Evolutionary conservation across 73 alveolate genomes (phyloP).

Genomic region (Paramecium bursaria): DNA sequence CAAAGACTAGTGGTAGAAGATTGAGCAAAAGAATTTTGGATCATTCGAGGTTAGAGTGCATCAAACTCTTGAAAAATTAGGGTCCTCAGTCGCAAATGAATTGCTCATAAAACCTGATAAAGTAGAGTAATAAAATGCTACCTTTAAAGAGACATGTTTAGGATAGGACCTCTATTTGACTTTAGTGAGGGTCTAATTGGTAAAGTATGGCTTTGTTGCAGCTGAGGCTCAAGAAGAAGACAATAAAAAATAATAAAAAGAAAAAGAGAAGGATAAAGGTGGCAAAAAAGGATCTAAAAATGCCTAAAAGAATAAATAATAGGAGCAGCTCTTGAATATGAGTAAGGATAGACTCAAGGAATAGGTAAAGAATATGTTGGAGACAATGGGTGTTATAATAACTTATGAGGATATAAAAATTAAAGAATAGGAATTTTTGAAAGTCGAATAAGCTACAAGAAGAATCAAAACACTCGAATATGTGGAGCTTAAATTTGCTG

Average conservation of each 20-base stretch:
- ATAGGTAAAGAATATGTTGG: conserved; percentile 10
- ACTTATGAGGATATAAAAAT: conserved; percentile 20
- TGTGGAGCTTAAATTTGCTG: conserved; percentile 44
- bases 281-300: conserved; percentile 43
- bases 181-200: conserved; percentile 29
- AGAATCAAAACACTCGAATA: conserved; percentile 30
- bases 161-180: conserved; percentile 9
- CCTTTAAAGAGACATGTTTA: conserved; percentile 42
- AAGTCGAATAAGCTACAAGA: conserved; percentile 48
- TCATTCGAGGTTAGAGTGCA: conserved; percentile 48
- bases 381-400: conserved; percentile 33
- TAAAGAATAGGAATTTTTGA: conserved; percentile 40
- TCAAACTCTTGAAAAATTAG: neutral
- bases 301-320: conserved; percentile 42
- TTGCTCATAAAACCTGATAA: neutral
- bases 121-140: neutral
- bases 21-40: conserved; percentile 1
- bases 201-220: conserved; percentile 22
- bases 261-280: conserved; percentile 21
- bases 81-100: neutral
- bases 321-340: conserved; percentile 17
- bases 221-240: neutral
- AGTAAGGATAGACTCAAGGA: conserved; percentile 40
- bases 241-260: neutral
- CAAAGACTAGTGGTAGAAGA: neutral